phyloP scores from a whole-genome alignment of 495 filamentous ascomycete genomes.

The Xylaria scruposa region DNA sequence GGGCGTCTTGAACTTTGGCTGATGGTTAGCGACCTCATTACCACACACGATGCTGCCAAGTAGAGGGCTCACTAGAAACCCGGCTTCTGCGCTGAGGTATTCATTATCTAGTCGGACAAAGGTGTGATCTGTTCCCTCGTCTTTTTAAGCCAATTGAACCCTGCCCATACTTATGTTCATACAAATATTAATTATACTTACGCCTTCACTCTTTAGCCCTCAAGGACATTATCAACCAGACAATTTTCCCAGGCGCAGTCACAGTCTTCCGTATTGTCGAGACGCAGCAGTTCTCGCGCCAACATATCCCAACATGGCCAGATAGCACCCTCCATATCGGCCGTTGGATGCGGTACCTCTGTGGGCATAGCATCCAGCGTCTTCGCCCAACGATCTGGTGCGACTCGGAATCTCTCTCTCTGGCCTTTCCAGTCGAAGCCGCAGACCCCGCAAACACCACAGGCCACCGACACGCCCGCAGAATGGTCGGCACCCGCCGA shows the following conservation, averaged over 20 bases:
- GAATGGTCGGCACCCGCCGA: conserved; percentile 7
- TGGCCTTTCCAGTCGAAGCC: conserved; percentile 42
- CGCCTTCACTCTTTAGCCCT: conserved; percentile 31
- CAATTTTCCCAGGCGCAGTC: conserved; percentile 35
- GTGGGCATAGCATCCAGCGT: conserved; percentile 30
- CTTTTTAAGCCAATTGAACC: conserved; percentile 3
- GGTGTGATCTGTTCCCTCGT: conserved; percentile 28
- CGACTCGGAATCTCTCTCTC: conserved; percentile 39
- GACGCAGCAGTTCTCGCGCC: neutral
- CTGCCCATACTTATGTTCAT: neutral
- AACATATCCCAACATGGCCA: neutral
- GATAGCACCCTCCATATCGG: conserved; percentile 6
- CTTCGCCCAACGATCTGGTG: conserved; percentile 39
- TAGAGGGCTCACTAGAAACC: conserved; percentile 55
- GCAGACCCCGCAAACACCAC: conserved; percentile 3
- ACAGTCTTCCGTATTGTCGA: conserved; percentile 26
- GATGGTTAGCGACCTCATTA: conserved; percentile 8
- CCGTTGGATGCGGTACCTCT: conserved; percentile 14
- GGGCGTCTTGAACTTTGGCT: neutral
- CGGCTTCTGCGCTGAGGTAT: conserved; percentile 50
- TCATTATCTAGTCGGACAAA: conserved; percentile 38
- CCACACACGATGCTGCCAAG: conserved; percentile 56
- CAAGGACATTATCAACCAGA: conserved; percentile 32
- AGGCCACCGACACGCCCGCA: neutral
- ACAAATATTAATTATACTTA: conserved; percentile 30